Percentiles rank a stretch among this genome's conserved stretches.
phyloP scores from a whole-genome alignment of 108 stramenopile species.

The Schizochytrium sp. region DNA sequence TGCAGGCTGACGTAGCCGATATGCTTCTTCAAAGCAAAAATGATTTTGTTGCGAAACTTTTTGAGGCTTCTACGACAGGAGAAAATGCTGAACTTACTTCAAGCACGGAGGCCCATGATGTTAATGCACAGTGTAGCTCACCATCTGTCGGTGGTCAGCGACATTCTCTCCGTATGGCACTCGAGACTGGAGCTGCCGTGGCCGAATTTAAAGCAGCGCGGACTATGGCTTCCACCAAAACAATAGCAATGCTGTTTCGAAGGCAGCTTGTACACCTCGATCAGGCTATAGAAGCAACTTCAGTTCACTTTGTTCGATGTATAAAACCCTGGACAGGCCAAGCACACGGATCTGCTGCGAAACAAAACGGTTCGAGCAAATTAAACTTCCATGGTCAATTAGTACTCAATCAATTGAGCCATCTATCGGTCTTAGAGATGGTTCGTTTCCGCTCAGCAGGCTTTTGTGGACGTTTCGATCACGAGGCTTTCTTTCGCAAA shows the following conservation, averaged over 20 bases:
- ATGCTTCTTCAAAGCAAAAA: conserved; percentile 39
- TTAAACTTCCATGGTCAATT: neutral
- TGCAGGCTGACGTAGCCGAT: conserved; percentile 59
- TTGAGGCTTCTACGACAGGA: neutral
- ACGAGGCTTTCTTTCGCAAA: conserved; percentile 26
- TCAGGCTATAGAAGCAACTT: neutral
- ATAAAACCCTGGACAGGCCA: neutral
- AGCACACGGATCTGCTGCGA: too few relatives aligned
- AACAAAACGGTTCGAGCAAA: too few relatives aligned
- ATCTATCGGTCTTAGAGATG: conserved; percentile 43
- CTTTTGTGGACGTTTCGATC: neutral
- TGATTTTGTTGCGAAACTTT: neutral
- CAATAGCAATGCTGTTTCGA: conserved; percentile 29
- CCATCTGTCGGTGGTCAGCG: conserved; percentile 33
- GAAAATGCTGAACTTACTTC: neutral
- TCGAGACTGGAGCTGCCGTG: neutral
- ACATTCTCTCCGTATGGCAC: neutral
- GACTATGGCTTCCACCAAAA: conserved; percentile 58
- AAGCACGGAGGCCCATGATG: neutral
- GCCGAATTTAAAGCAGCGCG: conserved; percentile 27
- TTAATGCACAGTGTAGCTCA: neutral
- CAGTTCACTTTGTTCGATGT: conserved; percentile 36
- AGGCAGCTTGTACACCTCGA: conserved; percentile 29
- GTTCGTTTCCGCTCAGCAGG: neutral
- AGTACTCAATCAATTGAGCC: conserved; percentile 26